Evolutionary conservation across 2,329 filamentous ascomycete species (phyloP).

Genomic region (Aspergillus pseudoterreus): DNA sequence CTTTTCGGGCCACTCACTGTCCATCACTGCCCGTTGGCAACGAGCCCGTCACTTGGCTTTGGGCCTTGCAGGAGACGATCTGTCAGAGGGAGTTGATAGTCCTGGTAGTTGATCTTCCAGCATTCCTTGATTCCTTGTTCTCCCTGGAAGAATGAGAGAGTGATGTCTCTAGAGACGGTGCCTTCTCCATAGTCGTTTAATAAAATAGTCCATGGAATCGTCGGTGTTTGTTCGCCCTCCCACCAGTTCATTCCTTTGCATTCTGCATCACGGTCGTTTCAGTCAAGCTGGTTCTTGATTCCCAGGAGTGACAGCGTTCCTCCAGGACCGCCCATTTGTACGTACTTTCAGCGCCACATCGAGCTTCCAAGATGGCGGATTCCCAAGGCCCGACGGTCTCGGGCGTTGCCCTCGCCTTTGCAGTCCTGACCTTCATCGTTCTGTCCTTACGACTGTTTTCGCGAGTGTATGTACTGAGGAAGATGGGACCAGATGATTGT

Average conservation of each 20-base stretch:
- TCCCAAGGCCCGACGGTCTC: conserved; percentile 33
- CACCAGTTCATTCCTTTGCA: background rate
- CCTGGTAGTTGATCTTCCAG: too few relatives aligned
- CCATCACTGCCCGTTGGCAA: too few relatives aligned
- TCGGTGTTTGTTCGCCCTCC: background rate
- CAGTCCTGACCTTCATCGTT: conserved; percentile 35
- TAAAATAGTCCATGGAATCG: background rate
- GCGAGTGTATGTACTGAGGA: conserved; percentile 34
- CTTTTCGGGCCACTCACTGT: too few relatives aligned
- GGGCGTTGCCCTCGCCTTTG: conserved; percentile 36
- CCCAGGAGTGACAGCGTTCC: background rate
- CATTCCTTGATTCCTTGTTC: too few relatives aligned
- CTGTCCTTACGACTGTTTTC: conserved; percentile 38
- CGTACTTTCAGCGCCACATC: background rate
- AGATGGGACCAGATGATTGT: conserved; percentile 30
- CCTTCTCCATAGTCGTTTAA: background rate
- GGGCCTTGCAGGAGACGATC: too few relatives aligned
- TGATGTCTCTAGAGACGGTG: too few relatives aligned
- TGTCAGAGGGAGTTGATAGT: too few relatives aligned
- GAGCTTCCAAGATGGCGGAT: conserved; percentile 9
- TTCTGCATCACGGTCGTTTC: background rate
- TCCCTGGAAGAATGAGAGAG: background rate
- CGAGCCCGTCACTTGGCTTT: too few relatives aligned
- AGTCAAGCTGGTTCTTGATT: background rate
- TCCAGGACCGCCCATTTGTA: background rate